Evolutionary conservation across 2,329 filamentous ascomycete species (phyloP).

Genomic region (Cucurbitaria berberidis): DNA sequence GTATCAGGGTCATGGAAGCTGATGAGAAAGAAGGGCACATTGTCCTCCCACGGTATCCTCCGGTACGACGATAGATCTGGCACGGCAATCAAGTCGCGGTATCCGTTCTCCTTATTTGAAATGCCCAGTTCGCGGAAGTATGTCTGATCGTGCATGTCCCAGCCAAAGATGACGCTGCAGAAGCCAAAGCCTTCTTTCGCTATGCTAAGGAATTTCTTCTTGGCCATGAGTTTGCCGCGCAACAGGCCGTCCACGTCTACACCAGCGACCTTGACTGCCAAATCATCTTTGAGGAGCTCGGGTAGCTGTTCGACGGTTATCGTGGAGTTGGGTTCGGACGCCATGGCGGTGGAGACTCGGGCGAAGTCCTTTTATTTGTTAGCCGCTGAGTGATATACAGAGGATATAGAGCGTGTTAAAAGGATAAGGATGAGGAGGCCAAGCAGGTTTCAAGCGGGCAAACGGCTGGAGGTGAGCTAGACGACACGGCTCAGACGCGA

Average conservation of each 20-base stretch:
- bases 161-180: conserved; percentile 92
- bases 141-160: conserved; percentile 95
- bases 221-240: conserved; percentile 88
- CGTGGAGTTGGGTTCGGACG: conserved; percentile 31
- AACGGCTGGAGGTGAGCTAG: conserved; percentile 3
- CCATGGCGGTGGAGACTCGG: conserved; percentile 10
- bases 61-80: conserved; percentile 80
- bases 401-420: background rate
- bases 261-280: conserved; percentile 84
- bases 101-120: conserved; percentile 90
- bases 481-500: conserved; percentile 11
- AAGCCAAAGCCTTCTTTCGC: conserved; percentile 86
- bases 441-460: conserved; percentile 14
- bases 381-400: background rate
- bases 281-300: conserved; percentile 71
- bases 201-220: conserved; percentile 89
- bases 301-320: conserved; percentile 71
- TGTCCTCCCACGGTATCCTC: conserved; percentile 87
- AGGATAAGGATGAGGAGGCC: background rate
- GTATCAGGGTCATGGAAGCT: conserved; percentile 85
- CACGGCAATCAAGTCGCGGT: conserved; percentile 81
- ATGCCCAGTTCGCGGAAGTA: conserved; percentile 85
- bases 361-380: background rate
- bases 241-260: conserved; percentile 86
- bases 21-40: conserved; percentile 84